Conservation (phyloP, 371 early-diverging fungal species). For the Mycotypha africana region DNA sequence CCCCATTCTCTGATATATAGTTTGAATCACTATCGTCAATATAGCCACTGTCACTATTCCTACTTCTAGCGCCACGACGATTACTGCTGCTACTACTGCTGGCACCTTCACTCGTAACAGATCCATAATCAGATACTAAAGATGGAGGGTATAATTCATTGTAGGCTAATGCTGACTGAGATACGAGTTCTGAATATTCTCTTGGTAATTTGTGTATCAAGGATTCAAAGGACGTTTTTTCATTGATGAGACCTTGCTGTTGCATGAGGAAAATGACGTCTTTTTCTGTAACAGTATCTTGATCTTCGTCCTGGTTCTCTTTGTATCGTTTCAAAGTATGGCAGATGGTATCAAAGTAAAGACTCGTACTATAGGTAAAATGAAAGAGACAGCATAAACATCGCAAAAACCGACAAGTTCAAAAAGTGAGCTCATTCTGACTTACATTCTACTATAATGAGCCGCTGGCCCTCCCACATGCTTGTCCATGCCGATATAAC, state of each 20-base stretch:
- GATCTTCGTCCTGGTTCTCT: neutral
- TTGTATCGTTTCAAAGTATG: conserved; percentile 8
- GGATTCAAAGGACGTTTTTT: conserved; percentile 1
- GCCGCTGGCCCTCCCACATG: neutral
- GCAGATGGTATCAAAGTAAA: conserved; percentile 11
- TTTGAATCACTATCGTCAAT: neutral
- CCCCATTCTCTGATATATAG: neutral
- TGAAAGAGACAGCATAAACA: too few relatives aligned
- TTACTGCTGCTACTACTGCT: too few relatives aligned
- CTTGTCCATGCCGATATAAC: neutral
- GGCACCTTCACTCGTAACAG: too few relatives aligned
- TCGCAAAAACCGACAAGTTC: too few relatives aligned
- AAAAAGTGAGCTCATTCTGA: neutral
- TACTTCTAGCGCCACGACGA: too few relatives aligned
- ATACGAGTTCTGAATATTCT: conserved; percentile 4
- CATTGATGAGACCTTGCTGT: conserved; percentile 5
- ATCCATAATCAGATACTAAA: too few relatives aligned
- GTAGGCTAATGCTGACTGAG: conserved; percentile 7
- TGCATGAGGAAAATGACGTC: conserved; percentile 19
- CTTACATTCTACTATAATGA: neutral
- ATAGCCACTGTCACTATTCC: too few relatives aligned
- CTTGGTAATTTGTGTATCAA: conserved; percentile 10
- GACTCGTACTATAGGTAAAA: conserved; percentile 2
- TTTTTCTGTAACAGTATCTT: conserved; percentile 3
- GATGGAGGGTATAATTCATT: conserved; percentile 7